These are phyloP conservation scores for Striga asiatica DNA, from an alignment of 257 asterid genomes.

Conservation along the genomic window DNA sequence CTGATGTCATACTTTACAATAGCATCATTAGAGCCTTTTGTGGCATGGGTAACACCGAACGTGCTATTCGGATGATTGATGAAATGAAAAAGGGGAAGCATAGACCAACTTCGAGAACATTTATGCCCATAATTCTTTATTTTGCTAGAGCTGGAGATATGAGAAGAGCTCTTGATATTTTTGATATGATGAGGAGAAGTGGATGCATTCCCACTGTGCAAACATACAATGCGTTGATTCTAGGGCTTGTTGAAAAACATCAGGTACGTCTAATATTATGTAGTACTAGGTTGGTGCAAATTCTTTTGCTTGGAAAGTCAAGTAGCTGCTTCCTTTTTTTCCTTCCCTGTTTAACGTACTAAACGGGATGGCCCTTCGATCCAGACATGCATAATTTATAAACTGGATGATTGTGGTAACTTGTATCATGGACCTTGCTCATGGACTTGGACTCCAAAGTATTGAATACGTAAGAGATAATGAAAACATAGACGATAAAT, in stretches of 20 bases:
- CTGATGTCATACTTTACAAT: conserved; percentile 84
- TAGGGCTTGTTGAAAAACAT: conserved; percentile 80
- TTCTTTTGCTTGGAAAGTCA: not conserved
- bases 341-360: not conserved
- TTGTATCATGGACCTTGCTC: too few species aligned
- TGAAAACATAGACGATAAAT: too few species aligned
- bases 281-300: too few species aligned
- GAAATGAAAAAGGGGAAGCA: conserved; percentile 77
- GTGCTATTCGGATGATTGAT: conserved; percentile 76
- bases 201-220: conserved; percentile 94
- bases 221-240: conserved; percentile 72
- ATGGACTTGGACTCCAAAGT: too few species aligned
- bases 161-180: conserved; percentile 55
- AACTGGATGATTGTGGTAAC: too few species aligned
- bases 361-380: not conserved
- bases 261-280: conserved; percentile 36
- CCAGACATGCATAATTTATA: not conserved
- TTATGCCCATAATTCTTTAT: conserved; percentile 84
- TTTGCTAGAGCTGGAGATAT: conserved; percentile 75
- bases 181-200: conserved; percentile 76
- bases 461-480: too few species aligned
- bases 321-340: not conserved
- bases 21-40: conserved; percentile 82
- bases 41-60: conserved; percentile 89
- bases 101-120: conserved; percentile 73